Percentiles rank a stretch among this genome's conserved stretches.
Conservation (phyloP, 129 eudicot genomes). For the Helichrysum umbraculigerum region DNA sequence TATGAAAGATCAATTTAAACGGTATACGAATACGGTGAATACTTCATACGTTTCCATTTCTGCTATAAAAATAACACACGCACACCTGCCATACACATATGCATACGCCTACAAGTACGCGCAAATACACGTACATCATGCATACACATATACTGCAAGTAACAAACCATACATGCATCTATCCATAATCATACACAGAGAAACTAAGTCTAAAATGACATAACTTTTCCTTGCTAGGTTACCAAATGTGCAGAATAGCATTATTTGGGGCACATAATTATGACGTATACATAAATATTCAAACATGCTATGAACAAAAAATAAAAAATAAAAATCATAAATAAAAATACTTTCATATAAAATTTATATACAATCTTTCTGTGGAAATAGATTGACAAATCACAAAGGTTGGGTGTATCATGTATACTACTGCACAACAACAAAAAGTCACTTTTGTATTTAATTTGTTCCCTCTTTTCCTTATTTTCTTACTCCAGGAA, state of each 20-base stretch:
- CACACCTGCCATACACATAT: no score
- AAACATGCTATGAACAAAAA: not conserved
- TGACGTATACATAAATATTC: not conserved
- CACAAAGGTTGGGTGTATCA: not conserved
- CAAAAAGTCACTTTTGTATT: not conserved
- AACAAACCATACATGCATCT: no score
- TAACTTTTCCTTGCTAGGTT: no score
- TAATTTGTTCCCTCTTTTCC: conserved; percentile 4
- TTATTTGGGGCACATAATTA: not conserved
- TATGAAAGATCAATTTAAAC: no score
- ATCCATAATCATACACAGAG: no score
- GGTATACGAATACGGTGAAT: not conserved
- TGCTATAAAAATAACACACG: no score
- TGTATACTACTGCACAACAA: not conserved
- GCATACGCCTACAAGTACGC: no score
- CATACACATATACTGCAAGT: not conserved
- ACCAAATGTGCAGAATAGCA: no score
- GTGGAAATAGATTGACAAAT: not conserved
- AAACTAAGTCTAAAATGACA: no score
- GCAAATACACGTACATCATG: not conserved
- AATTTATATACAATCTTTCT: not conserved
- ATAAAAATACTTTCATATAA: no score
- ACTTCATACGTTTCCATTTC: no score
- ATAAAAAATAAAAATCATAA: no score
- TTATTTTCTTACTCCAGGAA: not conserved